Evolutionary conservation across 2,329 filamentous ascomycete species (phyloP), one percentile per base, ranked within the genome.

Genomic region (Aspergillus calidoustus): DNA sequence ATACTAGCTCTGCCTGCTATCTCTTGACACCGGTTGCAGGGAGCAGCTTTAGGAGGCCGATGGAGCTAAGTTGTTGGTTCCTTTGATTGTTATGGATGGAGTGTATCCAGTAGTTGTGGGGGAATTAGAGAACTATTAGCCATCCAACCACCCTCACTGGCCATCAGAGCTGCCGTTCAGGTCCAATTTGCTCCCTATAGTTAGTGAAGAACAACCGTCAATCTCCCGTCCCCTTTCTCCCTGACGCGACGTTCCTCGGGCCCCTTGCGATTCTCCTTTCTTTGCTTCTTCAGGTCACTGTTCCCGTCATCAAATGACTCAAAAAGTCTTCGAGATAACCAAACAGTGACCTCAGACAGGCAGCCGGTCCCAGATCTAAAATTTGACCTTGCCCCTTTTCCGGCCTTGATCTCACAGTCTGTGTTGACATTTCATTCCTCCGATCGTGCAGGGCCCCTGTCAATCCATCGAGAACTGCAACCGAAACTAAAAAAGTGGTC

Each of bases 381-480:
- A 41, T 48, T 44, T 22, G 48, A 52, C 48, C 47, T 54, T 53
- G 25, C 56, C 50, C 46, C 38, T 44, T 52, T 55, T 57, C 44
- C 19, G 34, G 47, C 55, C 46, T 54, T 31, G 28, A 41, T 52
- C 52, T 59, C 43, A 25, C 57, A 53, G 30, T 41, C 54, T 23
- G 43, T 58, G 54, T 63, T 62, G 60, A 58, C 54, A 60, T 59
- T 59, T 17, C 17, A 44, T 60, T 43, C 44, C 51, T 52, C 63
- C 63, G 63, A 65, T 65, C 63, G 60, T 65, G 63, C 63, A 59
- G 57, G 50, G 61, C 63, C 63, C 63, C 63, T 65, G 60, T 65
- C 63, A 65, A 63, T 53, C 57, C 54, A 63, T 63, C 57, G 43
- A 46, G 55, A 58, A 57, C 52, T 57, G 59, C 56, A 41, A 50